Conservation (phyloP, 2,329 filamentous ascomycete species). For the Hortaea sp. region DNA sequence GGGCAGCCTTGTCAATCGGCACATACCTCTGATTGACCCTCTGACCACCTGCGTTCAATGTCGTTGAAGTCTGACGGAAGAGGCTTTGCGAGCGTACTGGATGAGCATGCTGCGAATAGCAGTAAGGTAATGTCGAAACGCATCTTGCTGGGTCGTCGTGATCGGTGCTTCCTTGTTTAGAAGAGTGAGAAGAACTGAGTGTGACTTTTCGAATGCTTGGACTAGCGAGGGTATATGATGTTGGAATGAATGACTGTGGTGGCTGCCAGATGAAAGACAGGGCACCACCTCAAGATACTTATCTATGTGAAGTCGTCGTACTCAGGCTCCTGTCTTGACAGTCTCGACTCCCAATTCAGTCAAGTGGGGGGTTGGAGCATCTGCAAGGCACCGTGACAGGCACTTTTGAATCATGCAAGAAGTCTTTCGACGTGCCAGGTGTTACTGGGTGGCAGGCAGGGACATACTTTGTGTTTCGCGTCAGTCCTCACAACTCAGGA, state of each 20-base stretch:
- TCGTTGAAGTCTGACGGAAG: constrained; percentile 13
- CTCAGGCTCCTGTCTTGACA: no score
- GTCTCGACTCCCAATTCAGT: no score
- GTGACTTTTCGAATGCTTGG: no score
- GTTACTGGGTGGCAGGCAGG: constrained; percentile 1
- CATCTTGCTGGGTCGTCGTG: constrained; percentile 7
- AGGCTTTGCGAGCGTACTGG: constrained; percentile 6
- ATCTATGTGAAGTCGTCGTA: no score
- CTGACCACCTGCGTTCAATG: constrained; percentile 18
- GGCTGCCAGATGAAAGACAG: background rate
- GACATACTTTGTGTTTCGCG: background rate
- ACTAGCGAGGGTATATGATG: no score
- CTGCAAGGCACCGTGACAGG: background rate
- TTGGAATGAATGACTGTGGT: background rate
- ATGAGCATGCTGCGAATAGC: constrained; percentile 6
- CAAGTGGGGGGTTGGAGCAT: no score
- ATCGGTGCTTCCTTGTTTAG: background rate
- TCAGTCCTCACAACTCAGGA: no score
- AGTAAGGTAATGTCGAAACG: constrained; percentile 5
- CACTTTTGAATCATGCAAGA: background rate
- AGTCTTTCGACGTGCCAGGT: background rate
- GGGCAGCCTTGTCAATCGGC: background rate
- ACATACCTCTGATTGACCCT: constrained; percentile 20
- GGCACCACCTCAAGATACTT: no score
- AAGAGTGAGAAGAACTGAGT: background rate